phyloP scores from a whole-genome alignment of 345 rosid genomes.

The Sonneratia caseolaris region DNA sequence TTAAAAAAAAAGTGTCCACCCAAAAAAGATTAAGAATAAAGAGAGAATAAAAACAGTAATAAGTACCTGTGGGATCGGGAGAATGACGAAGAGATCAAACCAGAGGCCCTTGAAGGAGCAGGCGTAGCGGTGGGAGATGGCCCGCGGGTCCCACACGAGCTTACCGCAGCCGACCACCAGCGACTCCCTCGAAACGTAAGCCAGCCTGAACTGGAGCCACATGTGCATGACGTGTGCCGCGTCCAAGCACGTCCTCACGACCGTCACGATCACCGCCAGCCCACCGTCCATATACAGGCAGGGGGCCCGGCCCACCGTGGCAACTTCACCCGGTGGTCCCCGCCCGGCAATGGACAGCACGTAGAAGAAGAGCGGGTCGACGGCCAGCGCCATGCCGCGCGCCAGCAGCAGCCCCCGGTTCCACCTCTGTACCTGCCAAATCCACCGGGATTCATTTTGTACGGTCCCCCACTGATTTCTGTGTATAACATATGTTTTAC shows the following conservation, averaged over 20 bases:
- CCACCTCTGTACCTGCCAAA: slow-evolving; percentile 25
- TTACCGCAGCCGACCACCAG: slow-evolving; percentile 55
- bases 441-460: background rate
- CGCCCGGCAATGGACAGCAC: slow-evolving; percentile 24
- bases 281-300: slow-evolving; percentile 42
- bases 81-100: slow-evolving; percentile 51
- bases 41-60: background rate
- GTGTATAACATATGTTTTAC: background rate
- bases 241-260: slow-evolving; percentile 38
- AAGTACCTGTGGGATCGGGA: slow-evolving; percentile 53
- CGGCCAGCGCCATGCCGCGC: slow-evolving; percentile 44
- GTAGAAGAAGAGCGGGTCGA: slow-evolving; percentile 53
- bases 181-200: slow-evolving; percentile 51
- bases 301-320: slow-evolving; percentile 23
- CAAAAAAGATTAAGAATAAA: background rate
- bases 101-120: slow-evolving; percentile 42
- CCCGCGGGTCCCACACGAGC: slow-evolving; percentile 63
- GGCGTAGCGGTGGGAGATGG: slow-evolving; percentile 37
- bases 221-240: slow-evolving; percentile 34
- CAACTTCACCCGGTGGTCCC: background rate
- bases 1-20: too few species aligned
- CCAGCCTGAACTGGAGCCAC: slow-evolving; percentile 56
- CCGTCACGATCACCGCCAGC: slow-evolving; percentile 30
- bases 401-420: slow-evolving; percentile 39
- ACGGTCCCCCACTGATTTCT: too few species aligned